phyloP scores from a whole-genome alignment of 805 yeast species.

The Cyberlindnera americana region DNA sequence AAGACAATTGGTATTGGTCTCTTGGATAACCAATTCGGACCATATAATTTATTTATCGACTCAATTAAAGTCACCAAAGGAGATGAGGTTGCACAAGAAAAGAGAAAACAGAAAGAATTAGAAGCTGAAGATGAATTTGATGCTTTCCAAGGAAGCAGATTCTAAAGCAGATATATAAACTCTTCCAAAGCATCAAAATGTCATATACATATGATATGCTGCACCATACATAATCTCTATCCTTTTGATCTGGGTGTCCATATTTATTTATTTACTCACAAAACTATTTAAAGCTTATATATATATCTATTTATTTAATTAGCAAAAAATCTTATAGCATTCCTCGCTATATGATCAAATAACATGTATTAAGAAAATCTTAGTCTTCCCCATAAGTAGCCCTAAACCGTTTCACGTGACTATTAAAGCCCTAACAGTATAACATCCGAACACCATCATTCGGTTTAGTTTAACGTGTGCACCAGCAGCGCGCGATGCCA shows the following conservation, averaged over 20 bases:
- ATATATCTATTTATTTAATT: too few relatives aligned
- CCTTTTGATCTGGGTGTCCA: background rate
- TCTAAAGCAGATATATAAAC: too few relatives aligned
- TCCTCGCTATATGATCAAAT: too few relatives aligned
- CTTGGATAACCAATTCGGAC: constrained; percentile 74
- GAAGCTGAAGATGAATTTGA: constrained; percentile 13
- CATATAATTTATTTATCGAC: constrained; percentile 64
- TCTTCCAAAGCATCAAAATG: too few relatives aligned
- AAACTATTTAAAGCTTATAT: background rate
- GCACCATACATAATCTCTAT: too few relatives aligned
- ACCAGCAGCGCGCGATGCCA: too few relatives aligned
- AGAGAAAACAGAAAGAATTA: constrained; percentile 13
- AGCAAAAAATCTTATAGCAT: too few relatives aligned
- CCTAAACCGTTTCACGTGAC: background rate
- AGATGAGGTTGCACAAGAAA: constrained; percentile 25
- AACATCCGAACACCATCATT: background rate
- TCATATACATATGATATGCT: too few relatives aligned
- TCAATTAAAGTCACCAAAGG: constrained; percentile 70
- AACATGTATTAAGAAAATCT: too few relatives aligned
- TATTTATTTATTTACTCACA: too few relatives aligned
- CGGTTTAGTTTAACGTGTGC: too few relatives aligned
- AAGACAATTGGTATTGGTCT: constrained; percentile 77
- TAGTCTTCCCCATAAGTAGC: too few relatives aligned
- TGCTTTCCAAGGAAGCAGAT: constrained; percentile 12
- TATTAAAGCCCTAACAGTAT: background rate